Conservation (phyloP, 2,329 filamentous ascomycete genomes). For the Trichoderma sp. region DNA sequence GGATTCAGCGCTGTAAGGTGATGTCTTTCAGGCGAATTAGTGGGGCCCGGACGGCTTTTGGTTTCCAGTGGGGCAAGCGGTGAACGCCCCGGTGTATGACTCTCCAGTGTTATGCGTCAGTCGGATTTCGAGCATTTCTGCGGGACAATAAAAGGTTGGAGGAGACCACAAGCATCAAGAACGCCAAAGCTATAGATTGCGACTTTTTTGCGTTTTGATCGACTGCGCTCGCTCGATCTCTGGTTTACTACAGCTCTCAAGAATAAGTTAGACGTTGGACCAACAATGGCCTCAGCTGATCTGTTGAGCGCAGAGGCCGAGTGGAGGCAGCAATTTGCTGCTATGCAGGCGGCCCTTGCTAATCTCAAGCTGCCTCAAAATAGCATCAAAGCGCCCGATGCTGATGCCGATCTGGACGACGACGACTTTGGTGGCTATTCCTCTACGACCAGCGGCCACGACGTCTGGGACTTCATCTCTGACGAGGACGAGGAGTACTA, state of each 20-base stretch:
- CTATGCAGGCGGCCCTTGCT: constrained; percentile 83
- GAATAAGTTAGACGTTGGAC: neutral
- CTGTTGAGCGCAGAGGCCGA: constrained; percentile 49
- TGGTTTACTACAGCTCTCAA: neutral
- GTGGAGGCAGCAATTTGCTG: constrained; percentile 82
- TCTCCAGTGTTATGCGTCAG: constrained; percentile 1
- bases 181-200: neutral
- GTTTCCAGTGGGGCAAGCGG: neutral
- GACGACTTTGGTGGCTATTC: constrained; percentile 59
- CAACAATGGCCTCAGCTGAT: constrained; percentile 36
- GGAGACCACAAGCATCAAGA: neutral
- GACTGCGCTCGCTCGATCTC: neutral
- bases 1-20: constrained; percentile 1
- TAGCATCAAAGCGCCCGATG: constrained; percentile 35
- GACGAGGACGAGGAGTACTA: constrained; percentile 66
- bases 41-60: too few species aligned
- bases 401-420: constrained; percentile 55
- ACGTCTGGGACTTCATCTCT: constrained; percentile 91
- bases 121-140: neutral
- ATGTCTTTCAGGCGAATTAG: too few species aligned
- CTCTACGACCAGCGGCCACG: constrained; percentile 65
- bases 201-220: neutral
- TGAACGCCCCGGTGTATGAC: neutral
- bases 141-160: neutral
- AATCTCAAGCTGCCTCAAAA: constrained; percentile 57